Conservation (phyloP, 2,329 filamentous ascomycete species). For the Dothidotthia symphoricarpi region DNA sequence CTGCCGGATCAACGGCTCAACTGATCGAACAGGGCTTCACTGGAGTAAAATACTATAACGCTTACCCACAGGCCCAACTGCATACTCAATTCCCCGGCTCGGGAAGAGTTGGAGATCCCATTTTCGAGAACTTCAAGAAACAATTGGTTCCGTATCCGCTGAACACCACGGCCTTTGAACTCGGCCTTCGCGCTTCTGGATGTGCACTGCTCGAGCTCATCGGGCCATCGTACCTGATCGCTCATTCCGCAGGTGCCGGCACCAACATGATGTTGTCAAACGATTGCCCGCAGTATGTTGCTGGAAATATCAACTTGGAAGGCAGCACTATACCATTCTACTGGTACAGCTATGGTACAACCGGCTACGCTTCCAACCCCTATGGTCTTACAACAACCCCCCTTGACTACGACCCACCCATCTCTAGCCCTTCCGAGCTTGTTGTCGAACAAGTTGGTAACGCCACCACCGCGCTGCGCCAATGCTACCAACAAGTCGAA, state of each 20-base stretch:
- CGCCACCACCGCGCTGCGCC: conserved; percentile 17
- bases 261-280: conserved; percentile 13
- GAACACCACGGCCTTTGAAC: conserved; percentile 9
- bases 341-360: conserved; percentile 6
- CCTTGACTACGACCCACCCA: conserved; percentile 1
- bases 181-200: conserved; percentile 4
- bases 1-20: conserved; percentile 1
- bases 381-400: conserved; percentile 7
- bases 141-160: conserved; percentile 6
- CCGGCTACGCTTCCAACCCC: conserved; percentile 4
- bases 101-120: conserved; percentile 3
- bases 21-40: conserved; percentile 5
- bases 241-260: conserved; percentile 9
- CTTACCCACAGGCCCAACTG: conserved; percentile 3
- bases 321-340: conserved; percentile 6
- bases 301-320: conserved; percentile 13
- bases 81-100: conserved; percentile 11
- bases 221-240: conserved; percentile 7
- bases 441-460: conserved; percentile 8
- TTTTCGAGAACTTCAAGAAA: conserved; percentile 7
- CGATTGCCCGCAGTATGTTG: conserved; percentile 11
- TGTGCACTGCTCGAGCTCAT: conserved; percentile 6
- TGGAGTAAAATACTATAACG: not conserved
- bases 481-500: conserved; percentile 23
- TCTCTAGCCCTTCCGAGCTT: conserved; percentile 6